Base-by-base conservation (phyloP, 306 rosid genomes). In the Cicer chorassanicum region DNA sequence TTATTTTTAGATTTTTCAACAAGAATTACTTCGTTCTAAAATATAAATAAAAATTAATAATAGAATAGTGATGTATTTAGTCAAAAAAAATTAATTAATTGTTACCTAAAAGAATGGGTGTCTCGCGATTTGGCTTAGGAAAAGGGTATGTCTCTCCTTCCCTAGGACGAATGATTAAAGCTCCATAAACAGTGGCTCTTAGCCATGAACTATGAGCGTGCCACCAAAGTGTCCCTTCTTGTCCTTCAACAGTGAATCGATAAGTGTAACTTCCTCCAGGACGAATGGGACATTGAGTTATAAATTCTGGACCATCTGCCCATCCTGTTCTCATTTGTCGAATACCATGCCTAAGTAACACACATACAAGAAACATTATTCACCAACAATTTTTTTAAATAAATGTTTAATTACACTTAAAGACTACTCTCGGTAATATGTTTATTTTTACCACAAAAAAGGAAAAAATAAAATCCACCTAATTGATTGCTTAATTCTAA, bases 181-280 rank as follows among this genome's bases (percentile, higher is more conserved):
- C 93, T 16, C 98, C 98, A n/a, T 93, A 91, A 9, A 91, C 96
- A 0, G 96, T 93, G 74, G 97, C 93, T 54, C 98, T 85, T 7
- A 93, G 89, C 98, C 98, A 93, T 9, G 98, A 93, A 77, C 92
- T 93, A 49, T 93, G 98, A 34, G 98, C 97, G 9, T 93, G 98
- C 98, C 98, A 93, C 98, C 98, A 93, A 21, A 93, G 77, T n/a
- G 98, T 93, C 1, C 98, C 98, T 83, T 89, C 98, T 70, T 93
- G 98, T 34, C 93, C 93, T 72, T 87, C 61, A 13, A 93, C 41
- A 0, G 93, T 91, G 42, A 93, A 93, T 9, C 89, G 73, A 45
- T 93, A 93, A 5, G 92, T 89, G 83, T 89, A 93, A 80, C 92
- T 89, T 6, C 49, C 87, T 68, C 96, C 97, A 0, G 98, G 97